Percentiles rank a stretch among this genome's conserved stretches.
Evolutionary conservation across 2,329 filamentous ascomycete genomes (phyloP).

Genomic region (Myriosclerotinia scirpicola): DNA sequence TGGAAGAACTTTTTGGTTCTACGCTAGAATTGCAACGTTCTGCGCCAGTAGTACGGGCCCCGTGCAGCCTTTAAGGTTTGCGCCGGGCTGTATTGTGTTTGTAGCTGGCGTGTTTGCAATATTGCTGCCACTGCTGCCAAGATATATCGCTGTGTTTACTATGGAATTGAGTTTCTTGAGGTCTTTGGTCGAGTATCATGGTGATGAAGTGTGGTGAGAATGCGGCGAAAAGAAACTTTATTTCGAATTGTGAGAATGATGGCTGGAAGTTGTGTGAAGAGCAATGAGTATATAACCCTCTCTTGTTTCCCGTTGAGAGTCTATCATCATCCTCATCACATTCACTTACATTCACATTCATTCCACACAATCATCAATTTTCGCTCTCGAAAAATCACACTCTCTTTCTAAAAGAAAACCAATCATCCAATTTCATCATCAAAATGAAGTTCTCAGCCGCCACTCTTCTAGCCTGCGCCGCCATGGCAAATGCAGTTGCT

Average conservation of each 20-base stretch:
- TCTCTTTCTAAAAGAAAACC: neutral
- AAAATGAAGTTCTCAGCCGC: conserved; percentile 1
- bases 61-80: neutral
- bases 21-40: no score
- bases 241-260: neutral
- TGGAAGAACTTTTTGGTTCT: no score
- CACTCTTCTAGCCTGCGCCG: neutral
- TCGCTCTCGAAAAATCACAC: neutral
- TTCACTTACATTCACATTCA: neutral
- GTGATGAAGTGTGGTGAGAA: neutral
- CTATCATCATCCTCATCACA: neutral
- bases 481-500: neutral
- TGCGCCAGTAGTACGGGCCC: no score
- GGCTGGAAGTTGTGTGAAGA: neutral
- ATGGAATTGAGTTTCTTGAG: neutral
- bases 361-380: neutral
- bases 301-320: neutral
- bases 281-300: conserved; percentile 5
- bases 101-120: neutral
- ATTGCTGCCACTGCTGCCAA: neutral
- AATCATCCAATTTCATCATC: neutral
- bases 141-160: neutral
- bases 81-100: neutral
- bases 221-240: neutral
- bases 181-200: neutral